Base-by-base conservation (phyloP, 345 rosid genomes). In the Aquilaria yunnanensis region DNA sequence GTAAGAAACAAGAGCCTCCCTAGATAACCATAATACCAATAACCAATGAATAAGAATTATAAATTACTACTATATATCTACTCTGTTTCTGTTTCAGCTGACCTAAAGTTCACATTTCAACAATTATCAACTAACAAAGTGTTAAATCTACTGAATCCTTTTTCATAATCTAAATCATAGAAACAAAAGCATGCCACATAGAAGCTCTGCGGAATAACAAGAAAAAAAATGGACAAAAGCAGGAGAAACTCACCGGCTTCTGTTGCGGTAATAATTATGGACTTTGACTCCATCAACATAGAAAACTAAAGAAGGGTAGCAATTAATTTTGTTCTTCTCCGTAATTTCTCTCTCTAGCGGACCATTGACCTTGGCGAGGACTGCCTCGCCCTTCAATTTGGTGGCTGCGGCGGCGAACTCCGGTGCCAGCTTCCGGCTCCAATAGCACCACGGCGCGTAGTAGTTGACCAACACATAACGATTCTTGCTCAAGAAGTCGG, bases 391-490 rank as follows among this genome's bases (percentile, higher is more conserved):
- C 59, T 83, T 77, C 11, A 80, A 46, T 70, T 66, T 69, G 47
- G 83, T 72, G 10, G 87, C 80, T 0, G 85, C 79, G 29, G 84
- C 82, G 5, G 74, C 82, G 48, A 75, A 83, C 51, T 75, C 77
- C 9, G 83, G 87, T 0, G 76, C 68, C 16, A 80, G 59, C 53
- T 52, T 41, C 62, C 63, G 67, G 64, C 84, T 75, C 63, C 74
- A 71, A 32, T 73, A 71, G 60, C 87, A 83, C 87, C 87, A 83
- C 0, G 82, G 73, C 14, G 81, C 83, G 54, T 80, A 77, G 56
- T 80, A 83, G 49, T 80, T 67, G 41, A 79, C 83, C 78, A 80
- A 56, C 51, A 75, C 77, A 59, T 72, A 66, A 60, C 67, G 67
- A 14, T 76, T 66, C 61, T 62, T 72, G 34, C 52, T 47, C 8